Evolutionary conservation across 495 filamentous ascomycete species (phyloP).

Genomic region (Recurvomyces mirabilis): DNA sequence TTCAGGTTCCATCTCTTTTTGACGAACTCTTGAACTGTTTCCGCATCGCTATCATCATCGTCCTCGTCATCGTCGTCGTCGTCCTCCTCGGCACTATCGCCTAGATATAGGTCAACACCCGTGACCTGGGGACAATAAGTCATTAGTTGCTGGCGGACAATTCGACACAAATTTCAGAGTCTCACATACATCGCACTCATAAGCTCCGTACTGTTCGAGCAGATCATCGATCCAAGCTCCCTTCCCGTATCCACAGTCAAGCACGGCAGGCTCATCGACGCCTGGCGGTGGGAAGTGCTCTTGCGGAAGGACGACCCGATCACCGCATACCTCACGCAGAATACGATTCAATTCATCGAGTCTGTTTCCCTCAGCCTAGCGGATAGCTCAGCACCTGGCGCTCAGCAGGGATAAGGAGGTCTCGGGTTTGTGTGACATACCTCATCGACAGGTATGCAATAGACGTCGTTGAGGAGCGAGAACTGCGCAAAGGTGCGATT

Average conservation of each 20-base stretch:
- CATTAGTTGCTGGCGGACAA: too few species aligned
- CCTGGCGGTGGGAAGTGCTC: constrained; percentile 23
- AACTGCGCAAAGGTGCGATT: constrained; percentile 8
- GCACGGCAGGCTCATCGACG: constrained; percentile 17
- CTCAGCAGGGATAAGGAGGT: constrained; percentile 19
- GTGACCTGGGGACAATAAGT: constrained; percentile 18
- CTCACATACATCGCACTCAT: background rate
- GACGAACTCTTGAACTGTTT: constrained; percentile 10
- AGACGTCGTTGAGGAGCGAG: constrained; percentile 59
- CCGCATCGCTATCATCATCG: constrained; percentile 20
- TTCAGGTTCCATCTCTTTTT: constrained; percentile 24
- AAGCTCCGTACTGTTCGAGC: constrained; percentile 29
- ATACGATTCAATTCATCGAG: constrained; percentile 59
- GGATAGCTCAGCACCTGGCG: background rate
- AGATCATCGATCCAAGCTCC: constrained; percentile 69
- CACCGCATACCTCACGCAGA: constrained; percentile 62
- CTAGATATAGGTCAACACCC: constrained; percentile 19
- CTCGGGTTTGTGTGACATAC: constrained; percentile 37
- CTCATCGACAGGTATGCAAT: constrained; percentile 77
- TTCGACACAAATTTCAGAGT: too few species aligned
- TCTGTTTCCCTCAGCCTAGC: constrained; percentile 70
- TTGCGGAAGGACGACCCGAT: constrained; percentile 69
- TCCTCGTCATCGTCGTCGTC: constrained; percentile 10
- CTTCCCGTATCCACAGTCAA: constrained; percentile 36
- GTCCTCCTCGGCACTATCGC: constrained; percentile 1